A percentile compares a stretch with the other conserved stretches of the same genome.
Conservation (phyloP, 2,329 filamentous ascomycete species). For the Furcasterigmium sp. region DNA sequence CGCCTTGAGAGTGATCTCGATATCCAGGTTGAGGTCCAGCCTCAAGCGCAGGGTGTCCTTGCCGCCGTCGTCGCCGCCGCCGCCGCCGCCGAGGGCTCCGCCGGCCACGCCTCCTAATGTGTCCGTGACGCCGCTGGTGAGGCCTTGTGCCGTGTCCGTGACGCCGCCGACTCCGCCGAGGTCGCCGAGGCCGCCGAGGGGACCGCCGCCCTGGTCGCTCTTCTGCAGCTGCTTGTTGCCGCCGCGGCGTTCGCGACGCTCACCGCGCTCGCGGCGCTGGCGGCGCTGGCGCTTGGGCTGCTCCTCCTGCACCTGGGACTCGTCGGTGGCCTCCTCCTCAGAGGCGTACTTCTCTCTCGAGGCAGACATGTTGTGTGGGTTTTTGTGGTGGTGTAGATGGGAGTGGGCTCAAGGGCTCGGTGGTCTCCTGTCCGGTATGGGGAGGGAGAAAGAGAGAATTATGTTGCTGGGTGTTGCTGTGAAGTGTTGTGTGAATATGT, state of each 20-base stretch:
- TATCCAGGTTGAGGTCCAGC: slow-evolving; percentile 74
- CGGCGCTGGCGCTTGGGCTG: slow-evolving; percentile 16
- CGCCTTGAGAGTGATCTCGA: slow-evolving; percentile 82
- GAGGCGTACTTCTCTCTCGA: slow-evolving; percentile 28
- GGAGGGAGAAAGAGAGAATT: not conserved
- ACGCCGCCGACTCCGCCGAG: slow-evolving; percentile 25
- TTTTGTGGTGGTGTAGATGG: too few relatives aligned
- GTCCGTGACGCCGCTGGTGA: slow-evolving; percentile 32
- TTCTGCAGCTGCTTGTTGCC: slow-evolving; percentile 15
- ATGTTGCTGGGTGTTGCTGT: too few relatives aligned
- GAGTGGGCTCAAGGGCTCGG: not conserved
- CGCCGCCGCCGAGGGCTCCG: slow-evolving; percentile 25
- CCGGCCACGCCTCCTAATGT: slow-evolving; percentile 34
- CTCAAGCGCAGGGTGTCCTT: slow-evolving; percentile 67
- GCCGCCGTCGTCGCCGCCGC: slow-evolving; percentile 32
- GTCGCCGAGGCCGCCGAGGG: slow-evolving; percentile 22
- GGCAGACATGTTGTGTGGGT: slow-evolving; percentile 22
- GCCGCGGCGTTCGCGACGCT: slow-evolving; percentile 13
- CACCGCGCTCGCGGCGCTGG: slow-evolving; percentile 5
- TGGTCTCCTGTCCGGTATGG: not conserved
- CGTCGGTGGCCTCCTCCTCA: slow-evolving; percentile 24
- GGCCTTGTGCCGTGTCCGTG: slow-evolving; percentile 26
- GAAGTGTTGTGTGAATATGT: slow-evolving; percentile 3
- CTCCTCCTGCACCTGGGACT: slow-evolving; percentile 20
- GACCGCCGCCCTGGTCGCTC: slow-evolving; percentile 11